Evolutionary conservation across 768 basidiomycete genomes (phyloP).

Genomic region (Auricularia cornea): DNA sequence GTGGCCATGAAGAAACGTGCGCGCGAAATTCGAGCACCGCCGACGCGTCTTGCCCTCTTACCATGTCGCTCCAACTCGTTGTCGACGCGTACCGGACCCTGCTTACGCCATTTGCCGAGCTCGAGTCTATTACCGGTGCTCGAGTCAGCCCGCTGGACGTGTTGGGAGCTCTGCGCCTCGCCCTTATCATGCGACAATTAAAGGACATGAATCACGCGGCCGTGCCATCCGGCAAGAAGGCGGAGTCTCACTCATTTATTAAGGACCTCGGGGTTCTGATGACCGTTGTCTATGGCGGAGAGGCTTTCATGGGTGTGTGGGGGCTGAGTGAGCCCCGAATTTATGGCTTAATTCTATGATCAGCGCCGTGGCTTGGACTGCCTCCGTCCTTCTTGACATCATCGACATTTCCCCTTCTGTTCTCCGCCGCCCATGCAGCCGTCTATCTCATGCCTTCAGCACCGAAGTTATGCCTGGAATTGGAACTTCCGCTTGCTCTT

Average conservation of each 20-base stretch:
- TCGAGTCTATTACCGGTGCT: conserved; percentile 28
- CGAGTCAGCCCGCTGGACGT: conserved; percentile 57
- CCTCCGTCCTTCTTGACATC: conserved; percentile 79
- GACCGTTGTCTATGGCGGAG: conserved; percentile 72
- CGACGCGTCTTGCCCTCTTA: neutral
- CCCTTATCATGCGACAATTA: conserved; percentile 59
- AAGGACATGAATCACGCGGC: conserved; percentile 37
- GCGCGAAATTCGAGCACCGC: neutral
- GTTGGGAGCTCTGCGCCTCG: conserved; percentile 58
- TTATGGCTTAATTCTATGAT: neutral
- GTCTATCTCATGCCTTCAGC: conserved; percentile 52
- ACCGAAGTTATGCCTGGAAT: conserved; percentile 41
- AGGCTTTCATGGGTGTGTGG: conserved; percentile 53
- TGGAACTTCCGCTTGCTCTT: conserved; percentile 65
- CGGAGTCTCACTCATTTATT: conserved; percentile 38
- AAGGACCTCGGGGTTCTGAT: conserved; percentile 50
- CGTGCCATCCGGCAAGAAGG: conserved; percentile 29
- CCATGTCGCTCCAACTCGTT: conserved; percentile 4
- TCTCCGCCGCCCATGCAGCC: conserved; percentile 49
- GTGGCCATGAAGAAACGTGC: neutral
- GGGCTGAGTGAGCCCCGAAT: neutral
- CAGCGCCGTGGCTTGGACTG: conserved; percentile 57
- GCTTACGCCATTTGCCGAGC: conserved; percentile 1
- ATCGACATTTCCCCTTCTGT: conserved; percentile 55
- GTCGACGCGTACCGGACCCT: conserved; percentile 2